phyloP scores from a whole-genome alignment of 441 rosid genomes.

The Cnidoscolus chayamansa region DNA sequence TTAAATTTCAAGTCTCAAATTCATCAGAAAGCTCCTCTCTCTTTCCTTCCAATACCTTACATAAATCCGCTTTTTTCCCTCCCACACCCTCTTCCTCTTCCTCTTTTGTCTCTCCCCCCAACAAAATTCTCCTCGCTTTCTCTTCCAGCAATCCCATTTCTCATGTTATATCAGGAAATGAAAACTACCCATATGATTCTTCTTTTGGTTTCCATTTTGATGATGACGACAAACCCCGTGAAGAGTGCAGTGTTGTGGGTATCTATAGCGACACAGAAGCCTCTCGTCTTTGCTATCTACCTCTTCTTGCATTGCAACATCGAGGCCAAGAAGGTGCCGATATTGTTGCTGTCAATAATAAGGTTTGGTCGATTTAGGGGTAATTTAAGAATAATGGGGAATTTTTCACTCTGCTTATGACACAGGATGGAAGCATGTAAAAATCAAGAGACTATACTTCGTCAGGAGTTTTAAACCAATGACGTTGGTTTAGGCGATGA shows the following conservation, averaged over 20 bases:
- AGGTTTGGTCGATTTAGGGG: slow-evolving; percentile 24
- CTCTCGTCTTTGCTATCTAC: slow-evolving; percentile 78
- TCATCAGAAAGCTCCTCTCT: slow-evolving; percentile 22
- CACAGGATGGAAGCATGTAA: too few relatives aligned
- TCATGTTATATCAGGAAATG: slow-evolving; percentile 16
- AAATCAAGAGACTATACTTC: too few relatives aligned
- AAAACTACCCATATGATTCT: slow-evolving; percentile 23
- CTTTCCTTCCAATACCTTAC: slow-evolving; percentile 32
- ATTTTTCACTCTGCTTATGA: too few relatives aligned
- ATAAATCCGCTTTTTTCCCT: slow-evolving; percentile 34
- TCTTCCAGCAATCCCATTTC: slow-evolving; percentile 38
- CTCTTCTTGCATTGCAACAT: slow-evolving; percentile 90
- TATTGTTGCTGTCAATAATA: slow-evolving; percentile 67
- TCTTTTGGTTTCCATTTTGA: slow-evolving; percentile 1
- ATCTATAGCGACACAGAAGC: slow-evolving; percentile 88
- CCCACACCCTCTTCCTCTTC: slow-evolving; percentile 2
- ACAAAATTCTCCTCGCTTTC: neutral
- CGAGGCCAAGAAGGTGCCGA: slow-evolving; percentile 97
- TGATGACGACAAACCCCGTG: slow-evolving; percentile 51
- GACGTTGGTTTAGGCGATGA: too few relatives aligned
- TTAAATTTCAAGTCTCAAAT: slow-evolving; percentile 13
- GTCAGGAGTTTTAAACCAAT: too few relatives aligned
- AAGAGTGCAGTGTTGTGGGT: slow-evolving; percentile 96
- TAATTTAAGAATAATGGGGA: too few relatives aligned
- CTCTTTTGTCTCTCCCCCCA: neutral